phyloP scores from a whole-genome alignment of 352 stramenopile species.

The Globisporangium cystogenes region DNA sequence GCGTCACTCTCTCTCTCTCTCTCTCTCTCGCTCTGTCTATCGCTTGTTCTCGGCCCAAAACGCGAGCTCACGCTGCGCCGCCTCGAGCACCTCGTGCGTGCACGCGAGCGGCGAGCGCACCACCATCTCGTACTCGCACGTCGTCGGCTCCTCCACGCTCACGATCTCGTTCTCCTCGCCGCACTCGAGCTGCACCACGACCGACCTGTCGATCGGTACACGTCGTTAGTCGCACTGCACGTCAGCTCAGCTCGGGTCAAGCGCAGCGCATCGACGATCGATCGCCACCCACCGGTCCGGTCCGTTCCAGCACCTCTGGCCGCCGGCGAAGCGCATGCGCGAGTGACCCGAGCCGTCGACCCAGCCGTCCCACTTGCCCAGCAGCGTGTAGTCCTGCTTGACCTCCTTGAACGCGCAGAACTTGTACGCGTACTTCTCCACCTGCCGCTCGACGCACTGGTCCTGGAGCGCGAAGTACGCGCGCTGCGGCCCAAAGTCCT shows the following conservation, averaged over 20 bases:
- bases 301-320: slow-evolving; percentile 90
- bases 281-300: slow-evolving; percentile 44
- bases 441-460: slow-evolving; percentile 67
- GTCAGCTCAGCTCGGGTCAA: no score
- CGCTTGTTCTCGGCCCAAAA: slow-evolving; percentile 33
- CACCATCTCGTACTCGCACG: slow-evolving; percentile 89
- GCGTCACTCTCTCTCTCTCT: not conserved
- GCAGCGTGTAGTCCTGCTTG: slow-evolving; percentile 70
- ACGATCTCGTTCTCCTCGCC: slow-evolving; percentile 76
- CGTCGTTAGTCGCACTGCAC: not conserved
- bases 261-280: not conserved
- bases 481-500: slow-evolving; percentile 64
- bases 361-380: slow-evolving; percentile 79
- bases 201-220: slow-evolving; percentile 25
- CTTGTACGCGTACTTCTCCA: slow-evolving; percentile 89
- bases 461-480: slow-evolving; percentile 76
- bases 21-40: not conserved
- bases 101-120: slow-evolving; percentile 65
- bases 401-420: slow-evolving; percentile 80
- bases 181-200: slow-evolving; percentile 76
- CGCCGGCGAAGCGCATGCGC: slow-evolving; percentile 73
- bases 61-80: slow-evolving; percentile 35
- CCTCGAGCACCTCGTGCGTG: slow-evolving; percentile 33
- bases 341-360: slow-evolving; percentile 24
- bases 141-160: slow-evolving; percentile 90